Percentiles rank a stretch among this genome's conserved stretches.
Evolutionary conservation across 768 basidiomycete genomes (phyloP).

Genomic region (Lactarius akahatsu): DNA sequence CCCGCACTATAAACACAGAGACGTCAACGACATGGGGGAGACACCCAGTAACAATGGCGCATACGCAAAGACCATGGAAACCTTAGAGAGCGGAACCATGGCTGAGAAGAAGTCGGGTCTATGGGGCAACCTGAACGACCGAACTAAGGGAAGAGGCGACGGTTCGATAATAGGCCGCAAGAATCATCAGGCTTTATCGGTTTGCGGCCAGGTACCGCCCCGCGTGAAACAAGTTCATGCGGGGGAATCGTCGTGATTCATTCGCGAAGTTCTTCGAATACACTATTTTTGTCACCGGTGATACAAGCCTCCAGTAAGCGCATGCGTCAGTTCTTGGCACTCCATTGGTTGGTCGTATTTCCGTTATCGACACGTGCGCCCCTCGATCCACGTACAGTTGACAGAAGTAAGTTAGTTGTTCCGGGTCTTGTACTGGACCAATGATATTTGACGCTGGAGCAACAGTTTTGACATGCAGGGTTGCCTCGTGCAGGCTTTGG

Average conservation of each 20-base stretch:
- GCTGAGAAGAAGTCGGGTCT: neutral
- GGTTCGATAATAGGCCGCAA: too few species aligned
- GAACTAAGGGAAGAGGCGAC: neutral
- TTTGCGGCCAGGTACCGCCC: slow-evolving; percentile 1
- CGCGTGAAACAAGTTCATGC: neutral
- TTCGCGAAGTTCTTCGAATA: neutral
- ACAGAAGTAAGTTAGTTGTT: neutral
- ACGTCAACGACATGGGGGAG: slow-evolving; percentile 14
- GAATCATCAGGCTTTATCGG: slow-evolving; percentile 13
- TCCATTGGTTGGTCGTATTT: slow-evolving; percentile 10
- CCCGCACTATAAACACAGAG: slow-evolving; percentile 55
- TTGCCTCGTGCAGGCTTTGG: slow-evolving; percentile 12
- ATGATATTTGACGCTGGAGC: neutral
- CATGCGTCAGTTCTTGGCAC: slow-evolving; percentile 21
- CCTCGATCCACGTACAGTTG: neutral
- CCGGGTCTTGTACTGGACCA: neutral
- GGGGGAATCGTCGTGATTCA: neutral
- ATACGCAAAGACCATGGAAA: slow-evolving; percentile 85
- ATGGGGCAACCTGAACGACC: neutral
- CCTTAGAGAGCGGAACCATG: slow-evolving; percentile 42
- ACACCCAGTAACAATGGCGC: slow-evolving; percentile 32
- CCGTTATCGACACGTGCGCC: slow-evolving; percentile 14
- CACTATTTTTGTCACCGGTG: neutral
- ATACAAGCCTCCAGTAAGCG: neutral
- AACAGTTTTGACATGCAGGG: neutral